Percentiles rank a stretch among this genome's conserved stretches.
Evolutionary conservation across 2,329 filamentous ascomycete species (phyloP).

Genomic region (Colletotrichum gloeosporioides): DNA sequence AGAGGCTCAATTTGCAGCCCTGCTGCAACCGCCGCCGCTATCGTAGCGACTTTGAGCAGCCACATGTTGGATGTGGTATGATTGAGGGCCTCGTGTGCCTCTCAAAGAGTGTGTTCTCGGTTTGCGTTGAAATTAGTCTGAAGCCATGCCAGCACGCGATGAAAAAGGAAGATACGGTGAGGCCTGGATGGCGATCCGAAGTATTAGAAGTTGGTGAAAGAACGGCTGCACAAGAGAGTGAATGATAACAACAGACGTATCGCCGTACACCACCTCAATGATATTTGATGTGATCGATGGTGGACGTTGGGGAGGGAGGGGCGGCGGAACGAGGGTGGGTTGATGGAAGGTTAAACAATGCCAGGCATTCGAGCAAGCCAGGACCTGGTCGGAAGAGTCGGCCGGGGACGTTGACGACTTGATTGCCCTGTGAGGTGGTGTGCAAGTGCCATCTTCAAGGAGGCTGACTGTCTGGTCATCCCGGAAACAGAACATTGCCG

Average conservation of each 20-base stretch:
- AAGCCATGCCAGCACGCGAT: conserved; percentile 19
- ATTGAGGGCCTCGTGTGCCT: background rate
- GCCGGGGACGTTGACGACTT: background rate
- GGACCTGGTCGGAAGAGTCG: background rate
- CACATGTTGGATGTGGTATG: conserved; percentile 8
- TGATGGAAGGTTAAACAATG: conserved; percentile 9
- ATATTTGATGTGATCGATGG: background rate
- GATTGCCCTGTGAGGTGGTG: background rate
- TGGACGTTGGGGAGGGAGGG: background rate
- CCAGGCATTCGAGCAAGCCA: background rate
- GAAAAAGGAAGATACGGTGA: background rate
- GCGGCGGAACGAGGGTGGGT: background rate
- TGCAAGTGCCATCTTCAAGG: background rate
- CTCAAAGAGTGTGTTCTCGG: background rate
- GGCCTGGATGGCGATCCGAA: background rate
- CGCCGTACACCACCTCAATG: background rate
- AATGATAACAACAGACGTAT: background rate
- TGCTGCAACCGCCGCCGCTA: conserved; percentile 5
- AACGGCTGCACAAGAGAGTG: background rate
- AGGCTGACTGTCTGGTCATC: background rate
- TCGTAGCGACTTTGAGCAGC: background rate
- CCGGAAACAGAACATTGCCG: background rate
- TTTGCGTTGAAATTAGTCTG: background rate
- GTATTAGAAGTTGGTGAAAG: background rate
- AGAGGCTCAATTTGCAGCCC: conserved; percentile 1